phyloP scores from a whole-genome alignment of 1,139 yeast genomes.

The Kodamaea suecica region DNA sequence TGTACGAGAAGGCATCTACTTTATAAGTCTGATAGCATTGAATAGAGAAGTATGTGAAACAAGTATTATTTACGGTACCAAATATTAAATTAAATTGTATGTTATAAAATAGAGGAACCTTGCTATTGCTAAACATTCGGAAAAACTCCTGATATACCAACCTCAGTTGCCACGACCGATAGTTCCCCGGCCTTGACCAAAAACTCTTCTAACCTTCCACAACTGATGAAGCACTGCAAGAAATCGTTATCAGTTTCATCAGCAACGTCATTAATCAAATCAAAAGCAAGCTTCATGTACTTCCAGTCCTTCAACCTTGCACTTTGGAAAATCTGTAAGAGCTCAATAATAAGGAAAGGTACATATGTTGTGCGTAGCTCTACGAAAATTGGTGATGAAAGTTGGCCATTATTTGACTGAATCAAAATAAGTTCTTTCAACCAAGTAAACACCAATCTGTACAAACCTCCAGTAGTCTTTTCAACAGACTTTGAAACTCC shows the following conservation, averaged over 20 bases:
- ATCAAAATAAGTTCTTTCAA: conserved; percentile 22
- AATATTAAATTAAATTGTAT: too few relatives aligned
- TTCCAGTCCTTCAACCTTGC: conserved; percentile 38
- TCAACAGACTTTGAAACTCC: conserved; percentile 39
- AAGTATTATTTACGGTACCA: background rate
- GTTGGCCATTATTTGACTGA: conserved; percentile 5
- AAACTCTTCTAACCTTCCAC: conserved; percentile 65
- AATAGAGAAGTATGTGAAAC: background rate
- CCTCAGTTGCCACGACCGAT: conserved; percentile 47
- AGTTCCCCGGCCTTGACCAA: conserved; percentile 57
- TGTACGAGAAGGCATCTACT: conserved; percentile 90
- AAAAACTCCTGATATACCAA: conserved; percentile 16
- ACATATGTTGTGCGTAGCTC: conserved; percentile 64
- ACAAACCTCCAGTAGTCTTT: conserved; percentile 31
- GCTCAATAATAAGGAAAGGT: conserved; percentile 68
- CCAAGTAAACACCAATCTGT: conserved; percentile 33
- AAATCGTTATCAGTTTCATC: conserved; percentile 40
- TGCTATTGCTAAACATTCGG: background rate
- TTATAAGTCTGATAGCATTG: conserved; percentile 29
- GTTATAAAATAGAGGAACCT: too few relatives aligned
- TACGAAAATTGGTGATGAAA: conserved; percentile 24
- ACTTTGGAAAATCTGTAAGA: conserved; percentile 51
- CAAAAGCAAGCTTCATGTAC: conserved; percentile 52
- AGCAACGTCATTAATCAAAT: conserved; percentile 52
- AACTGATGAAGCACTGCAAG: conserved; percentile 50